These are phyloP conservation scores for Henckelia pumila DNA, from an alignment of 257 asterid genomes.

Conservation along the genomic window DNA sequence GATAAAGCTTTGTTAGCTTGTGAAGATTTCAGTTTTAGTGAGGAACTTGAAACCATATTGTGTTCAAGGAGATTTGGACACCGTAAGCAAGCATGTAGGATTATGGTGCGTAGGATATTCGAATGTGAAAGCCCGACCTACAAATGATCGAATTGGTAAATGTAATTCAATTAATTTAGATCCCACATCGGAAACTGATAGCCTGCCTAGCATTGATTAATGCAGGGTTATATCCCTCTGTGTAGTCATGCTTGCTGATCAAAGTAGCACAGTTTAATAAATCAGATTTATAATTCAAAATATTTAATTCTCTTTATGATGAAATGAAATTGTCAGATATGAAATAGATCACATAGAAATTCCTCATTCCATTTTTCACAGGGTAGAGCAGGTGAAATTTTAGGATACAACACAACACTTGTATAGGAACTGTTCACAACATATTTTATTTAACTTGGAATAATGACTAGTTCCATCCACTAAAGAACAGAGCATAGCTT, in stretches of 20 bases:
- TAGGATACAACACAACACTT: background rate
- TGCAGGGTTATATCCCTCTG: too few relatives aligned
- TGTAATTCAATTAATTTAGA: constrained; percentile 17
- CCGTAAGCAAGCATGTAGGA: constrained; percentile 82
- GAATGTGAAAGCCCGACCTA: constrained; percentile 95
- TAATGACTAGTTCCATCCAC: constrained; percentile 3
- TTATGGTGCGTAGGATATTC: constrained; percentile 70
- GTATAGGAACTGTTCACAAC: background rate
- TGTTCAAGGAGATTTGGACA: constrained; percentile 51
- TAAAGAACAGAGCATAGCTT: background rate
- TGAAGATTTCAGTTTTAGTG: constrained; percentile 36
- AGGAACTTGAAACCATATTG: constrained; percentile 45
- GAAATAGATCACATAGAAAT: background rate
- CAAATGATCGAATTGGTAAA: constrained; percentile 16
- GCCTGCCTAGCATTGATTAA: background rate
- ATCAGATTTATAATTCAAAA: background rate
- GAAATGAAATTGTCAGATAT: background rate
- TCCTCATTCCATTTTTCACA: background rate
- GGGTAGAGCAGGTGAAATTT: background rate
- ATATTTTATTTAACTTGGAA: background rate
- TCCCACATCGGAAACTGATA: background rate
- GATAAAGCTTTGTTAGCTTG: constrained; percentile 29
- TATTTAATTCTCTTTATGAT: background rate
- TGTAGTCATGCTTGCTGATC: background rate
- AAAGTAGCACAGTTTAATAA: background rate